Evolutionary conservation across 2,329 filamentous ascomycete genomes (phyloP), one percentile per base, ranked within the genome.

Genomic region (Ceratocystis eucalypticola): DNA sequence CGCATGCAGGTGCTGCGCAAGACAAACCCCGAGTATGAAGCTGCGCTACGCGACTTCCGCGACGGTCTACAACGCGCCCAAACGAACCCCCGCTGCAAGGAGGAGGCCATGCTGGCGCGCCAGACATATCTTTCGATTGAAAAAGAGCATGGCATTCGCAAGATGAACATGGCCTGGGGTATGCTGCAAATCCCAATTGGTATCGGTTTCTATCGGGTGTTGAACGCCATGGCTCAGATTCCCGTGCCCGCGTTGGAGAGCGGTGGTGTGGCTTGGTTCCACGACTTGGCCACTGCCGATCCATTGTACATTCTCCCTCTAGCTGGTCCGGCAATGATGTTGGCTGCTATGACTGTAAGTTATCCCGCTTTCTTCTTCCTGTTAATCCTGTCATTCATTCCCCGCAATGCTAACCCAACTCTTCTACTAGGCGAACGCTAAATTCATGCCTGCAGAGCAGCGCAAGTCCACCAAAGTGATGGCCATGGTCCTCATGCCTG

Each of bases 241-340:
- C 93, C 93, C 3, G 90, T 96, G 4, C 93, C 93, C 0, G 87
- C 84, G 0, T 75, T 97, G 70, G 83, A 89, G 71, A 78, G 77
- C 0, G 89, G 88, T 41, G 87, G 89, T 2, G 76, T 86, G 45
- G 76, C 86, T 50, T 99, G 94, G 94, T 83, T 97, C 70, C 76
- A 78, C 1, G 88, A 97, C 74, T 76, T 99, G 69, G 87, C 90
- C 0, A 73, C 85, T 25, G 75, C 83, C 1, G 94, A 99, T 75
- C 93, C 94, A 0, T 87, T 81, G 71, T 93, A 84, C 71, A 74
- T 94, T 50, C 77, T 97, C 41, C 94, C 94, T 1, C 69, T 84
- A 2, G 67, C 80, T 1, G 84, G 85, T 2, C 81, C 85, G 1
- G 74, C 73, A 6, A 72, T 84, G 65, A 81, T 88, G 74, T 82